Evolutionary conservation across 2,329 filamentous ascomycete species (phyloP).

Genomic region (Cercospora zeae-maydis): DNA sequence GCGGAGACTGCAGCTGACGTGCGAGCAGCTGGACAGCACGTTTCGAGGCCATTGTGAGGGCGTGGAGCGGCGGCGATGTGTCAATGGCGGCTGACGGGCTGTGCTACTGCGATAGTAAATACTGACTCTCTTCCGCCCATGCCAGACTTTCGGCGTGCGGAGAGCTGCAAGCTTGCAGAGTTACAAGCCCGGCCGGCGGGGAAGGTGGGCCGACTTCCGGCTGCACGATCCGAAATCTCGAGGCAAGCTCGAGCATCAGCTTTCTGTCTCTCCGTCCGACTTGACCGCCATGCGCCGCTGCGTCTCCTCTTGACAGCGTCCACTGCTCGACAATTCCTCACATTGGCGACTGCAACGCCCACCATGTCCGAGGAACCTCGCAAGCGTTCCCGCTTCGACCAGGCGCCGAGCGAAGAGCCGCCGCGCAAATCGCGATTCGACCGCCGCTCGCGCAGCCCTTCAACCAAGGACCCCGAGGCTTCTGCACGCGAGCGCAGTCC

Average conservation of each 20-base stretch:
- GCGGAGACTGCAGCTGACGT: conserved; percentile 16
- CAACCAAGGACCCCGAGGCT: conserved; percentile 58
- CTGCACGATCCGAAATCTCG: neutral
- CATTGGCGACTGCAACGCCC: neutral
- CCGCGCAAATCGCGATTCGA: conserved; percentile 72
- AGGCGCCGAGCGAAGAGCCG: conserved; percentile 77
- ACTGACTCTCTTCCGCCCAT: neutral
- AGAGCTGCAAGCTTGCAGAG: neutral
- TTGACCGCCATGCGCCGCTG: neutral
- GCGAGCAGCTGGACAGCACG: conserved; percentile 28
- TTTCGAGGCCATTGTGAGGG: conserved; percentile 36
- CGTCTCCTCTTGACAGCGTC: neutral
- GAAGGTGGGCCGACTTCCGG: neutral
- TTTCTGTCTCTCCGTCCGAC: neutral
- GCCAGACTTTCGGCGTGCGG: neutral
- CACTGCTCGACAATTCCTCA: neutral
- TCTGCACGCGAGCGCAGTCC: conserved; percentile 77
- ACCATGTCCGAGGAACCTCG: conserved; percentile 75
- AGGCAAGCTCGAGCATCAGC: conserved; percentile 2
- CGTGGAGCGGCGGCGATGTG: neutral
- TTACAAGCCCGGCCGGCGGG: neutral
- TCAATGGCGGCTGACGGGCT: neutral
- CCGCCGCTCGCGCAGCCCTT: conserved; percentile 68
- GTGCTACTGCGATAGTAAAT: neutral
- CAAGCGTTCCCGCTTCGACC: conserved; percentile 78